Conservation (phyloP, 2,329 filamentous ascomycete genomes). For the Aspergillus felis region DNA sequence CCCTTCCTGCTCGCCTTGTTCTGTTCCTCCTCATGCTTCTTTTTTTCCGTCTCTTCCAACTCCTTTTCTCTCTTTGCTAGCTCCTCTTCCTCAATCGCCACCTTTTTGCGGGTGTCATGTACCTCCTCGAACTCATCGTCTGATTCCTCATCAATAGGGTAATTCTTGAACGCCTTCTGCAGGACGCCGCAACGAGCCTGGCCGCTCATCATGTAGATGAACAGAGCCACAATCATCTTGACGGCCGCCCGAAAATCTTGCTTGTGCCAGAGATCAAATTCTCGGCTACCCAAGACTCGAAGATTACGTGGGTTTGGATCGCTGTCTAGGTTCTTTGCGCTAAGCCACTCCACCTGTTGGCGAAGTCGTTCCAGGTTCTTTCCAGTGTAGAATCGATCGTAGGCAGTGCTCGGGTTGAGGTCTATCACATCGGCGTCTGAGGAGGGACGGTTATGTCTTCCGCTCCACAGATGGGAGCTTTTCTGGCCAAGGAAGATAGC, state of each 20-base stretch:
- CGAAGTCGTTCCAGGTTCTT: conserved; percentile 15
- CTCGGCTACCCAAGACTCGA: conserved; percentile 20
- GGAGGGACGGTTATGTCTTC: background rate
- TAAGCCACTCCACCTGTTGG: conserved; percentile 13
- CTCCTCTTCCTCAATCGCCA: conserved; percentile 3
- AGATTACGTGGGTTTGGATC: conserved; percentile 17
- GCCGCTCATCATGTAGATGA: conserved; percentile 27
- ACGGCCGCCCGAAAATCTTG: conserved; percentile 18
- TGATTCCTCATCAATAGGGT: conserved; percentile 2
- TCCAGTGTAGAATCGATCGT: conserved; percentile 13
- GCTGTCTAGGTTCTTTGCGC: conserved; percentile 11
- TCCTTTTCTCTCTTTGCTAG: conserved; percentile 6
- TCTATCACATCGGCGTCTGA: background rate
- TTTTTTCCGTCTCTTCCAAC: background rate
- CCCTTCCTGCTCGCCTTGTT: background rate
- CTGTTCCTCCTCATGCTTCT: conserved; percentile 1
- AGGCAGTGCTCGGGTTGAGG: background rate
- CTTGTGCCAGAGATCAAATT: conserved; percentile 25
- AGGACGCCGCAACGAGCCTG: conserved; percentile 20
- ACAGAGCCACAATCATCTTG: conserved; percentile 17
- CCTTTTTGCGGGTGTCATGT: conserved; percentile 5
- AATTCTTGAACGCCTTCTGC: conserved; percentile 18
- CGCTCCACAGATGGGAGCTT: conserved; percentile 20
- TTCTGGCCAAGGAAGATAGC: conserved; percentile 26
- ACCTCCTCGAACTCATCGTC: conserved; percentile 6